Base-by-base conservation (phyloP, 2,329 filamentous ascomycete genomes). In the Calycina marina region DNA sequence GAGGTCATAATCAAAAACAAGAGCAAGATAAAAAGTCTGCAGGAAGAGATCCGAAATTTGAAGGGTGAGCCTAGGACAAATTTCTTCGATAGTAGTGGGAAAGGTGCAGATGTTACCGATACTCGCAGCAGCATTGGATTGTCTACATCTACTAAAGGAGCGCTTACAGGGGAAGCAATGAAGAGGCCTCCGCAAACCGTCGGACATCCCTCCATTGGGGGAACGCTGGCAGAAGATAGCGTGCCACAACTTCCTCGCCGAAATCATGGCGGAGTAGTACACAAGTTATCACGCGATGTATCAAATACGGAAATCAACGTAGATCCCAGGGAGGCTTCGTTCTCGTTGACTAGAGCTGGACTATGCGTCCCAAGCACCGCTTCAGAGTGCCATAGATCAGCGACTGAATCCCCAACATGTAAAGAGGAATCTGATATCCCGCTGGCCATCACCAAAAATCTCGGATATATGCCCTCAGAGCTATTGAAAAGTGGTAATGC, bases 1-100 rank as follows among this genome's bases (percentile, higher is more conserved):
- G 30, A 33, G 14, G n/a, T n/a, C n/a, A n/a, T n/a, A n/a, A n/a
- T n/a, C n/a, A 35, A 41, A 22, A 45, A 36, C 25, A 35, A 40
- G 1, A 34, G 36, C 11, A 42, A 30, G 24, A 44, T 46, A 18
- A 36, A 35, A 15, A 30, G 34, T 14, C 36, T 41, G 9, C 31
- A 42, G 17, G 39, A 38, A 13, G 40, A 40, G 18, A 34, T 43
- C 14, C 28, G 27, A 11, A 18, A 14, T 12, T 25, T 44, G 14
- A 39, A 35, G 17, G 10, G 15, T 26, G 22, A 18, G 11, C 14
- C 16, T 10, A 11, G 14, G 27, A 12, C 11, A 35, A 31, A 8
- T 14, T n/a, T n/a, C n/a, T n/a, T n/a, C n/a, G n/a, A n/a, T 10
- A 30, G 4, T 11, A 14, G 22, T 17, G 15, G 10, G 8, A 22